Conservation (phyloP, 2,329 filamentous ascomycete species). For the Arthroderma uncinatum region DNA sequence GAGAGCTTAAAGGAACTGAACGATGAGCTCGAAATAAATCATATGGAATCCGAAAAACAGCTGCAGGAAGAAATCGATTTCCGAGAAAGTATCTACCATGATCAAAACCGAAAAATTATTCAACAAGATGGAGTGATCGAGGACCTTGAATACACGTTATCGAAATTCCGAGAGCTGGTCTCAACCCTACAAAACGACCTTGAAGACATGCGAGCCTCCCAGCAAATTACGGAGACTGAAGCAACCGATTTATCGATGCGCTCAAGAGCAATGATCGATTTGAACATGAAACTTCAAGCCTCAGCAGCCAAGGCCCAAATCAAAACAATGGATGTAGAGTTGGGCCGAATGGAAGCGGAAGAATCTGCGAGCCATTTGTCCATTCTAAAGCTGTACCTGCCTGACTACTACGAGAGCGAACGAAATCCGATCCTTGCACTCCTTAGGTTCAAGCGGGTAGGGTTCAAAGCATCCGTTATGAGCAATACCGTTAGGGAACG, state of each 20-base stretch:
- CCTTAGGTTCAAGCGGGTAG: constrained; percentile 74
- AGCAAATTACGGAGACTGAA: constrained; percentile 84
- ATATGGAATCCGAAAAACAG: constrained; percentile 85
- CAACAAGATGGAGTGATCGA: constrained; percentile 72
- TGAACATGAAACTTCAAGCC: constrained; percentile 86
- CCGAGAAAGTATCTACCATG: constrained; percentile 71
- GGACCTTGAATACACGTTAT: constrained; percentile 82
- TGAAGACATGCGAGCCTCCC: constrained; percentile 83
- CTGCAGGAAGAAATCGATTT: constrained; percentile 88
- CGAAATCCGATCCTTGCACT: constrained; percentile 79
- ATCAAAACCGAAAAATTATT: constrained; percentile 60
- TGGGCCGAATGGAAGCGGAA: constrained; percentile 75
- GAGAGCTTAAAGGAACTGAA: constrained; percentile 85
- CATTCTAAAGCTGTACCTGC: constrained; percentile 80
- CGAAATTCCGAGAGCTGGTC: constrained; percentile 79
- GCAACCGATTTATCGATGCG: constrained; percentile 80
- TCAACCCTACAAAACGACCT: constrained; percentile 74
- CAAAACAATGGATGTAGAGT: constrained; percentile 86
- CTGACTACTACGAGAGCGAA: constrained; percentile 69
- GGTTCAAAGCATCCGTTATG: constrained; percentile 75
- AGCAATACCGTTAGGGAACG: constrained; percentile 69
- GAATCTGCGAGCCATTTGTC: constrained; percentile 79
- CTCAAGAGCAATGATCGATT: constrained; percentile 88
- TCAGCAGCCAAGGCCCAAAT: constrained; percentile 84
- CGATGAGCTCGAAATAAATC: constrained; percentile 87